Percentiles rank a stretch among this genome's conserved stretches.
These are phyloP conservation scores for Trifolium dubium DNA, from an alignment of 306 rosid genomes.

Conservation along the genomic window DNA sequence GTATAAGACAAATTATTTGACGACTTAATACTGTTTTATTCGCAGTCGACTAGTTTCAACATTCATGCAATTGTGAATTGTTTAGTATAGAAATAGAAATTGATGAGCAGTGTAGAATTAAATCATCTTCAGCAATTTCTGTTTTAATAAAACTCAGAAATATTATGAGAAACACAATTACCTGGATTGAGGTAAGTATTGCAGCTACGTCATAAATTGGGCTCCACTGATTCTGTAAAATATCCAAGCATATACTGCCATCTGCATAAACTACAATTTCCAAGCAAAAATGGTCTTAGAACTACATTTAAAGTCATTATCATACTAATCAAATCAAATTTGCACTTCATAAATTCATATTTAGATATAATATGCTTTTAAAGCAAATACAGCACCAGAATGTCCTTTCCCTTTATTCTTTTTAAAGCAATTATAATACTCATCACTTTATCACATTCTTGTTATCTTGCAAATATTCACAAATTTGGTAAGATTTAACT, in stretches of 20 bases:
- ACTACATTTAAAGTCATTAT: slow-evolving; percentile 35
- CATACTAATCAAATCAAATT: background rate
- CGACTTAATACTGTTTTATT: too few species aligned
- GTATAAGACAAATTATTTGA: slow-evolving; percentile 15
- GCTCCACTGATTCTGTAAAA: slow-evolving; percentile 97
- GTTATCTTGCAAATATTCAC: slow-evolving; percentile 3
- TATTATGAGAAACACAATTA: slow-evolving; percentile 42
- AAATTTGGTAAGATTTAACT: slow-evolving; percentile 6
- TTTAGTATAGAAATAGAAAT: too few species aligned
- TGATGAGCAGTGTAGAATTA: background rate
- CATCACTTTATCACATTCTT: slow-evolving; percentile 6
- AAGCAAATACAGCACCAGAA: background rate
- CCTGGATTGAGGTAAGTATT: slow-evolving; percentile 98
- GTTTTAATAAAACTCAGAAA: slow-evolving; percentile 22
- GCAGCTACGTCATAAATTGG: slow-evolving; percentile 99
- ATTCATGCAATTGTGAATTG: background rate
- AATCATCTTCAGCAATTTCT: slow-evolving; percentile 7
- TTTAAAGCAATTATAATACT: slow-evolving; percentile 3
- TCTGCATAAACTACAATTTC: slow-evolving; percentile 89
- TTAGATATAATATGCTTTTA: too few species aligned
- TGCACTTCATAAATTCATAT: too few species aligned
- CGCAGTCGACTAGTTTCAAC: slow-evolving; percentile 3
- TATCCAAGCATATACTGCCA: slow-evolving; percentile 98
- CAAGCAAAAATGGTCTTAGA: slow-evolving; percentile 26
- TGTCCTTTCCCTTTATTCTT: background rate